Base-by-base conservation (phyloP, 1,139 yeast genomes). In the Blastobotrys niveus region DNA sequence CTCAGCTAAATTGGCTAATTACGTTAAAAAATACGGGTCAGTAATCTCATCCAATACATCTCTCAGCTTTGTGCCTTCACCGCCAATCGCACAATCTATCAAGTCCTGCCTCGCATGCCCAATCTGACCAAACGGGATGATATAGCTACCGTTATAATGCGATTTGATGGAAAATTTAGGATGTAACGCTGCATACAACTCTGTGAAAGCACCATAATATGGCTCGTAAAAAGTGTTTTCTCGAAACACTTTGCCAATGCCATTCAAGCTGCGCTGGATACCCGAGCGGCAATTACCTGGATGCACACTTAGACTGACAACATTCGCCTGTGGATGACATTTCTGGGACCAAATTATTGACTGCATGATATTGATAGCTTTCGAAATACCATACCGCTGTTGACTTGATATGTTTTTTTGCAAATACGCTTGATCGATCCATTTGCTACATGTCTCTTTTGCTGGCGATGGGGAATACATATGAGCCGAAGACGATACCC, bases 221-320 rank as follows among this genome's bases (percentile, higher is more conserved):
- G 39, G 24, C 15, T 40, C 43, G 25, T 40, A 34, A 19, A 40
- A 40, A 3, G 39, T 40, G 3, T 25, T n/a, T n/a, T 40, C 14
- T 8, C 39, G 19, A 27, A 34, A 40, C 18, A 15, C 9, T 15
- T 27, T 26, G 15, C 30, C 34, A 7, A 40, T 5, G 9, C 34
- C 35, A 10, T 27, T 40, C 29, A 40, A 14, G 15, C 29, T 46
- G 53, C 77, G 65, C 42, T 59, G 59, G 33, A 77, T 57, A 2
- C 73, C 75, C 2, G 77, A 64, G 15, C 52, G 55, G 45, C 75
- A 54, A 41, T 61, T 56, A 15, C 79, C 80, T 1, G 80, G 80
- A 53, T 73, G 69, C 15, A 70, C 63, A 3, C 72, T 60, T 3
- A 68, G 57, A 17, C 47, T 39, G 12, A 50, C 61, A 22, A 73